A percentile compares a stretch with the other conserved stretches of the same genome.
These are phyloP conservation scores for Pharus latifolius DNA, from an alignment of 176 grass and related monocot genomes.

Conservation along the genomic window DNA sequence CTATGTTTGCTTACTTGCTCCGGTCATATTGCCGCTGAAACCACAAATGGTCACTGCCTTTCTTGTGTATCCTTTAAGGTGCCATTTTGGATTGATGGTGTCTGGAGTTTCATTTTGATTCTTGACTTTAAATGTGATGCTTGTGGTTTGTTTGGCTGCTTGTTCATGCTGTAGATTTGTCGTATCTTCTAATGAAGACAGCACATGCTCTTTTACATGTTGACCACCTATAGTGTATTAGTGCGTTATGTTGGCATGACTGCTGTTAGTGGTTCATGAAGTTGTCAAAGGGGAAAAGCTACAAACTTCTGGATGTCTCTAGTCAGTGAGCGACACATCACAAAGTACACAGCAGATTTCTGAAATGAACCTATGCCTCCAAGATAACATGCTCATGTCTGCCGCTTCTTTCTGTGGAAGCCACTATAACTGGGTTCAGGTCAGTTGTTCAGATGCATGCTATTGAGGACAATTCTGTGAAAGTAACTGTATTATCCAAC, in stretches of 20 bases:
- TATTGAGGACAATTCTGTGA: too few species aligned
- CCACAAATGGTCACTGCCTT: constrained; percentile 59
- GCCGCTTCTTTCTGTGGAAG: too few species aligned
- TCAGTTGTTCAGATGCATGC: too few species aligned
- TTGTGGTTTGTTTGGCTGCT: neutral
- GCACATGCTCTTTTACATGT: neutral
- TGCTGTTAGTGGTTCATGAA: neutral
- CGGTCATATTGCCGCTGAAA: constrained; percentile 86
- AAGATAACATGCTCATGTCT: too few species aligned
- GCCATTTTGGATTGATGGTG: neutral
- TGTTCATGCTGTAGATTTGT: neutral
- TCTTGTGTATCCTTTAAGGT: constrained; percentile 84
- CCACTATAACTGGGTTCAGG: too few species aligned
- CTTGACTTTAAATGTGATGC: neutral
- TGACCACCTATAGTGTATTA: neutral
- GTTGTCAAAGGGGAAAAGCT: neutral
- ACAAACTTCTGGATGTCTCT: neutral
- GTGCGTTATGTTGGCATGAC: neutral
- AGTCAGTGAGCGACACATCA: neutral
- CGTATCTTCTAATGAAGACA: neutral
- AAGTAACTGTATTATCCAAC: too few species aligned
- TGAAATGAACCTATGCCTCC: neutral
- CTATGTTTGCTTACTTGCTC: constrained; percentile 83
- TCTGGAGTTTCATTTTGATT: neutral
- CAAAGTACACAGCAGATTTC: neutral